Base-by-base conservation (phyloP, 768 basidiomycete genomes). In the Termitomyces sp. region DNA sequence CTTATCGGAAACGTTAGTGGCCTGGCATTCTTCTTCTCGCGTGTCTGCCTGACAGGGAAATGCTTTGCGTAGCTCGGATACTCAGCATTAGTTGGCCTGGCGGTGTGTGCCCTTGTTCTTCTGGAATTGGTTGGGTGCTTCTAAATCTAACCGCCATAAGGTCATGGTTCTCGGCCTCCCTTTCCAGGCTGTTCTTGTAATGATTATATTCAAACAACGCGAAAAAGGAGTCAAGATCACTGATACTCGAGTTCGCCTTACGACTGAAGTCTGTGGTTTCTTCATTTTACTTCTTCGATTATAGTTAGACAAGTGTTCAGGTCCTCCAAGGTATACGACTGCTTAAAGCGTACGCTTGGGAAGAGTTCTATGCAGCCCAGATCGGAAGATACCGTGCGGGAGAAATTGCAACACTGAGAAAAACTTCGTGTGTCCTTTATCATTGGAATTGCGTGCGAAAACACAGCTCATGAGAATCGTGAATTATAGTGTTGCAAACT, bases 251-350 rank as follows among this genome's bases (percentile, higher is more conserved):
- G 83, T 90, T 12, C 73, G 86, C 14, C 73, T 88, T 24, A 78
- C 82, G 0, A 84, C 80, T 1, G 89, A 90, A 69, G 78, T 80
- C 36, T 18, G 66, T 54, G 6, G 28, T 12, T 47, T 42, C 7
- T 33, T 20, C 9, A 8, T 22, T 22, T 3, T n/a, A 20, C 28
- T 5, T 38, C 42, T 47, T n/a, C 36, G 12, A 22, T 45, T 16
- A 6, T 20, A 33, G n/a, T 43, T 53, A 12, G 32, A 20, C 24
- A 8, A 30, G 9, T 24, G n/a, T n/a, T 6, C 59, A 82, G 73
- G 78, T 89, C 2, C 70, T 91, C 14, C 84, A 85, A 67, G 83
- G 83, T 43, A 86, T 88, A 56, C 78, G 87, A 4, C 74, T 86
- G 5, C 76, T 88, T 63, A 88, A 88, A 68, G 71, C 78, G 30